Percentiles rank a stretch among this genome's conserved stretches.
Evolutionary conservation across 768 basidiomycete genomes (phyloP).

Genomic region (Leucocoprinus leucothites): DNA sequence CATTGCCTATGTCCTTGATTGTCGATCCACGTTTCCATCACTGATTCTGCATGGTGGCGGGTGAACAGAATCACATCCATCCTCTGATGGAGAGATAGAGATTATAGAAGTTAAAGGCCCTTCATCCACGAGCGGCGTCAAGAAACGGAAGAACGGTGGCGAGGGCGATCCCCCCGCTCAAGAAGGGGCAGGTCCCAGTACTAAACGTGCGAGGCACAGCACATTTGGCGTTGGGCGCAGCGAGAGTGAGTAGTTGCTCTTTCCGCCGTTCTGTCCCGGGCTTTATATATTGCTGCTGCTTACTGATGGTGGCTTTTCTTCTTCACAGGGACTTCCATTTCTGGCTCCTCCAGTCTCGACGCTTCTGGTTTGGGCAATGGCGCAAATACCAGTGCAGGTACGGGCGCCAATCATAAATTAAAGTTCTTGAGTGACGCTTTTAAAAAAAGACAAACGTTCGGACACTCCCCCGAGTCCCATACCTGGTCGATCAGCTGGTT

Average conservation of each 20-base stretch:
- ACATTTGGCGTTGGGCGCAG: background rate
- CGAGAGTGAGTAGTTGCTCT: background rate
- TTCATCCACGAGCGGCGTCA: background rate
- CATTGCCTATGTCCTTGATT: background rate
- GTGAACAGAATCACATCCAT: background rate
- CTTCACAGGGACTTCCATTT: background rate
- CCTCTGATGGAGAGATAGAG: background rate
- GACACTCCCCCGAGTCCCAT: background rate
- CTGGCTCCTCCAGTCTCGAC: background rate
- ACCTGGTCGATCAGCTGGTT: background rate
- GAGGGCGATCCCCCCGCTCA: background rate
- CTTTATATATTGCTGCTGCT: background rate
- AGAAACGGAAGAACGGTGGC: conserved; percentile 4
- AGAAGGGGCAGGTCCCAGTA: background rate
- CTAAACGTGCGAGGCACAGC: conserved; percentile 3
- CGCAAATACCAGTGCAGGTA: background rate
- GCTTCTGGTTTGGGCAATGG: background rate
- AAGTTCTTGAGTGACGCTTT: background rate
- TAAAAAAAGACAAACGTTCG: background rate
- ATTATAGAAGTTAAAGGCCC: background rate
- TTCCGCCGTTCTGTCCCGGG: background rate
- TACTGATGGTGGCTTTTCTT: background rate
- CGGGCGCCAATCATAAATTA: background rate
- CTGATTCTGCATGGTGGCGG: background rate
- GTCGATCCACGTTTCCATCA: background rate